These are phyloP conservation scores for Saccharomyces hybrid DNA, from an alignment of 1,139 yeast genomes.

Conservation along the genomic window DNA sequence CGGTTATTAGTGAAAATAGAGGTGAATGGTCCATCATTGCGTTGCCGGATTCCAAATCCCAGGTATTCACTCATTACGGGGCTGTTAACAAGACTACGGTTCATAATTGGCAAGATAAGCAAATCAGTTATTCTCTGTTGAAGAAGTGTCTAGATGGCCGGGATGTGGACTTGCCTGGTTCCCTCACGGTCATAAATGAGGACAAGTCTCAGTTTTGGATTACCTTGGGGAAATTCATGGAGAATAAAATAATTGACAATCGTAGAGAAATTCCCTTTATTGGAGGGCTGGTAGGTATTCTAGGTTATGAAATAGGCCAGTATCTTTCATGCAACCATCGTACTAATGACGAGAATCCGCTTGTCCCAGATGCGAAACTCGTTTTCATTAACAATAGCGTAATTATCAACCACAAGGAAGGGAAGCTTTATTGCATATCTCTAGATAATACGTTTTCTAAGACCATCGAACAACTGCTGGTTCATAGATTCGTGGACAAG, in stretches of 20 bases:
- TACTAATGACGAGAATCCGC: slow-evolving; percentile 16
- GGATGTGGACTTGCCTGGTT: background rate
- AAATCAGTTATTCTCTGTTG: slow-evolving; percentile 9
- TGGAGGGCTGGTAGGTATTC: slow-evolving; percentile 81
- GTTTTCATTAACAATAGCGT: slow-evolving; percentile 64
- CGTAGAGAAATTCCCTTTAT: slow-evolving; percentile 53
- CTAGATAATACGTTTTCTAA: slow-evolving; percentile 32
- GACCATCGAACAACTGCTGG: slow-evolving; percentile 4
- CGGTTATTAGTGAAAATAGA: slow-evolving; percentile 22
- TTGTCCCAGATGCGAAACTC: slow-evolving; percentile 62
- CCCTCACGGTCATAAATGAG: slow-evolving; percentile 14
- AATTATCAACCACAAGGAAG: slow-evolving; percentile 43
- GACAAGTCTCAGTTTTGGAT: slow-evolving; percentile 26
- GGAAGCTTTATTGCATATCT: slow-evolving; percentile 50
- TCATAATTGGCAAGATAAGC: slow-evolving; percentile 20
- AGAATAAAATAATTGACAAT: slow-evolving; percentile 19
- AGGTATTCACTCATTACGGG: slow-evolving; percentile 53
- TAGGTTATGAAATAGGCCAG: slow-evolving; percentile 81
- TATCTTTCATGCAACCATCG: slow-evolving; percentile 33
- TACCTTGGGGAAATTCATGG: slow-evolving; percentile 46
- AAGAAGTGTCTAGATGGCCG: slow-evolving; percentile 2
- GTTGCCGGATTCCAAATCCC: slow-evolving; percentile 49
- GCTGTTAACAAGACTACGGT: slow-evolving; percentile 31
- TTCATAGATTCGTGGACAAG: slow-evolving; percentile 3
- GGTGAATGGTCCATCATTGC: slow-evolving; percentile 89